Conservation (phyloP, 2,329 filamentous ascomycete genomes). For the Verticillium longisporum region DNA sequence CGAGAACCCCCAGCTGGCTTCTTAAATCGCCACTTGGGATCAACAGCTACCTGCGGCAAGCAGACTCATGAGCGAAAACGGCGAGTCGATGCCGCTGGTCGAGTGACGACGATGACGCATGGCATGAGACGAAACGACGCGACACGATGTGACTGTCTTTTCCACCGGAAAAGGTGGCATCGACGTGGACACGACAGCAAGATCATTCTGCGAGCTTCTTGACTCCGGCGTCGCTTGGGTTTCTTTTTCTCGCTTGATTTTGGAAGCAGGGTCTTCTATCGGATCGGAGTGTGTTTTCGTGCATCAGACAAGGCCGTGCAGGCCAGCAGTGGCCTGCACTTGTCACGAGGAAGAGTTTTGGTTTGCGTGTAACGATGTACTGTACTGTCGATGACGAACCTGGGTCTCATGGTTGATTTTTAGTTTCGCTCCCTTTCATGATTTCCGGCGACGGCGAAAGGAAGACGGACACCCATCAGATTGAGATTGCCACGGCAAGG, state of each 20-base stretch:
- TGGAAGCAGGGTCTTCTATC: background rate
- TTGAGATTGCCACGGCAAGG: constrained; percentile 3
- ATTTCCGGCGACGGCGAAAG: constrained; percentile 11
- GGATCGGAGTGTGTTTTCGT: background rate
- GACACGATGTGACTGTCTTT: background rate
- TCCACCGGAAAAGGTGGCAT: background rate
- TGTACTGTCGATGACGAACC: constrained; percentile 2
- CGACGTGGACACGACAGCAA: background rate
- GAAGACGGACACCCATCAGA: constrained; percentile 10
- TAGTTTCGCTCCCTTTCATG: constrained; percentile 10
- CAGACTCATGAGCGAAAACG: background rate
- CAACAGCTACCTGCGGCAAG: background rate
- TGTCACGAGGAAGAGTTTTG: constrained; percentile 4
- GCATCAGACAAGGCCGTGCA: constrained; percentile 5
- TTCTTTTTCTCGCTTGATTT: background rate
- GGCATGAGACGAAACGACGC: constrained; percentile 3
- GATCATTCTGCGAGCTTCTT: background rate
- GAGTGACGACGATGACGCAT: constrained; percentile 11
- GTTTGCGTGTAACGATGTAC: constrained; percentile 11
- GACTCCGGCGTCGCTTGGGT: constrained; percentile 2
- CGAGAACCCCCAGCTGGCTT: constrained; percentile 16
- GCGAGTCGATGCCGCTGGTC: constrained; percentile 6
- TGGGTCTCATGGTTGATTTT: background rate
- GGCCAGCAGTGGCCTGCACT: constrained; percentile 5
- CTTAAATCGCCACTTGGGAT: constrained; percentile 7